Conservation (phyloP, 306 rosid genomes). For the Oemleria cerasiformis region DNA sequence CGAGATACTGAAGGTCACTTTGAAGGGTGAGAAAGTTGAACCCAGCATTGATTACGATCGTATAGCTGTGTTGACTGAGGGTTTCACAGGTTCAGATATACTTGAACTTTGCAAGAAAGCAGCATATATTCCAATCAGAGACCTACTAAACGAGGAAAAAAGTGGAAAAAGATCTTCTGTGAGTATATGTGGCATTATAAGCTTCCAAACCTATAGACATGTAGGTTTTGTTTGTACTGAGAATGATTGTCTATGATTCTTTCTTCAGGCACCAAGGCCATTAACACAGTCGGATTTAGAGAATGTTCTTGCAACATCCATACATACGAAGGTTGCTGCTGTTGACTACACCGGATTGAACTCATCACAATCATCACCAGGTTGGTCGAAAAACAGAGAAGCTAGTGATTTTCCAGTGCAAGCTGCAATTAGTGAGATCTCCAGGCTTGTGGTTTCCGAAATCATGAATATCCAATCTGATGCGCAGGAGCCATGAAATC, state of each 20-base stretch:
- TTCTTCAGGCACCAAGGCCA: slow-evolving; percentile 64
- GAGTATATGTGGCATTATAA: slow-evolving; percentile 35
- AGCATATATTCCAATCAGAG: slow-evolving; percentile 88
- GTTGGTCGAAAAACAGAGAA: slow-evolving; percentile 50
- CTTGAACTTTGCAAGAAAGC: slow-evolving; percentile 98
- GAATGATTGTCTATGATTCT: slow-evolving; percentile 4
- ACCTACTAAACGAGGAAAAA: slow-evolving; percentile 71
- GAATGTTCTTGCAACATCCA: slow-evolving; percentile 59
- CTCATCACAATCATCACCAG: slow-evolving; percentile 36
- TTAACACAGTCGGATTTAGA: slow-evolving; percentile 68
- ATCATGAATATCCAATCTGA: slow-evolving; percentile 74
- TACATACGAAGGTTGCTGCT: slow-evolving; percentile 82
- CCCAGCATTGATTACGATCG: slow-evolving; percentile 46
- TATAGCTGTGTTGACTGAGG: slow-evolving; percentile 67
- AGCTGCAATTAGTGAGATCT: slow-evolving; percentile 74
- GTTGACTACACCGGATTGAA: slow-evolving; percentile 60
- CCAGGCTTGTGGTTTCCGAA: slow-evolving; percentile 71
- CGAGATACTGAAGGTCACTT: slow-evolving; percentile 73
- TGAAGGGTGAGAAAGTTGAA: slow-evolving; percentile 76
- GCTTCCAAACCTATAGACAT: not conserved
- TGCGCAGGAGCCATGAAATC: slow-evolving; percentile 48
- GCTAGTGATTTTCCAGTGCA: slow-evolving; percentile 60
- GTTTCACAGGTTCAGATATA: slow-evolving; percentile 93
- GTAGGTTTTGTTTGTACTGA: slow-evolving; percentile 22
- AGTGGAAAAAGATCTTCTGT: slow-evolving; percentile 62